These are phyloP conservation scores for Penicillium sp. DNA, from an alignment of 2,329 filamentous ascomycete species.

Conservation along the genomic window DNA sequence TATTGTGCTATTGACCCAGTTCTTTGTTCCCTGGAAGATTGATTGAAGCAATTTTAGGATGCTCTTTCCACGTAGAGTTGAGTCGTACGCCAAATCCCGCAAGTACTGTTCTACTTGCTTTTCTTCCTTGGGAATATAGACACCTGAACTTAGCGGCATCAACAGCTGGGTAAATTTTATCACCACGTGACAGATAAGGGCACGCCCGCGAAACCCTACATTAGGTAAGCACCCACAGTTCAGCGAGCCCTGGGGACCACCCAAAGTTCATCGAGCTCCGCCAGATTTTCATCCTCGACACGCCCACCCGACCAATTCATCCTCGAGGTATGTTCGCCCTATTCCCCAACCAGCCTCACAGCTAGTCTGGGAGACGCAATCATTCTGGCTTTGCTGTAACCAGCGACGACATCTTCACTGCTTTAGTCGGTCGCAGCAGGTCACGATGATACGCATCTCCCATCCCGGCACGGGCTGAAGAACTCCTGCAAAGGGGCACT, in stretches of 20 bases:
- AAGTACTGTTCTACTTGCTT: background rate
- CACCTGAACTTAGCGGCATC: constrained; percentile 27
- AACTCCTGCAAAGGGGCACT: constrained; percentile 69
- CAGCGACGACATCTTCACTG: constrained; percentile 10
- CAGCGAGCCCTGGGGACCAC: constrained; percentile 21
- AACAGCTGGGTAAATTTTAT: background rate
- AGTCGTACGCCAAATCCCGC: too few species aligned
- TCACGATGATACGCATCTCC: constrained; percentile 49
- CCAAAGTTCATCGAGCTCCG: constrained; percentile 24
- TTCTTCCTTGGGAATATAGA: background rate
- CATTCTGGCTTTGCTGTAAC: constrained; percentile 32
- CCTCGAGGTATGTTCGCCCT: constrained; percentile 48
- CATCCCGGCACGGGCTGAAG: constrained; percentile 65
- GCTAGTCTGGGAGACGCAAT: constrained; percentile 52
- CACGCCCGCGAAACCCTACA: constrained; percentile 23
- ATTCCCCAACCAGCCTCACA: constrained; percentile 39
- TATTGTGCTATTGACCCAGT: background rate
- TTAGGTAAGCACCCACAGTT: constrained; percentile 36
- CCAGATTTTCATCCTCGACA: constrained; percentile 26
- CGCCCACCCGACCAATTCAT: constrained; percentile 32
- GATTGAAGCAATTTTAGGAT: background rate
- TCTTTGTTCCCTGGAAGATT: background rate
- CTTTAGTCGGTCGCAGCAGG: constrained; percentile 13
- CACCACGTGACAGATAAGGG: constrained; percentile 39
- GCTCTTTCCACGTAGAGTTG: too few species aligned